Percentiles rank a stretch among this genome's conserved stretches.
These are phyloP conservation scores for Phytophthora macrochlamydospora DNA, from an alignment of 352 stramenopile species.

Conservation along the genomic window DNA sequence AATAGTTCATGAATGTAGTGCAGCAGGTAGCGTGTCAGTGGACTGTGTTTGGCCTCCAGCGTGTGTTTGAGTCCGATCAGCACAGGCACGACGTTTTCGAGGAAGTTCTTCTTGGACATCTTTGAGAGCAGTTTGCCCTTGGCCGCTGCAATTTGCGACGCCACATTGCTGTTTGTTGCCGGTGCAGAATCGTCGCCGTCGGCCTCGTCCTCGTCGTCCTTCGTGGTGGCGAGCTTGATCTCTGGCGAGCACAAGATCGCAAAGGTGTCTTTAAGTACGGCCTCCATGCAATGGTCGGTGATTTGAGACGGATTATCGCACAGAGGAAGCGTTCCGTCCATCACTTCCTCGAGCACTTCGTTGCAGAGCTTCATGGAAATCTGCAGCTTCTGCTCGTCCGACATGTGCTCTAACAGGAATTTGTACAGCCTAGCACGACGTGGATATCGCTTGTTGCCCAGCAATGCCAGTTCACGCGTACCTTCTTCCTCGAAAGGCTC, in stretches of 20 bases:
- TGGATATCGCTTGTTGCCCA: constrained; percentile 56
- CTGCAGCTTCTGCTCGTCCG: constrained; percentile 96
- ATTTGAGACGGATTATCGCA: constrained; percentile 80
- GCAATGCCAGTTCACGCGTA: constrained; percentile 63
- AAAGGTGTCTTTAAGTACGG: constrained; percentile 87
- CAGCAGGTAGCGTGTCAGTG: constrained; percentile 94
- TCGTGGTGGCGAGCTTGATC: constrained; percentile 80
- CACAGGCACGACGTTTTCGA: constrained; percentile 97
- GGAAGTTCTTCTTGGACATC: constrained; percentile 97
- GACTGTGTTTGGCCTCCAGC: constrained; percentile 93
- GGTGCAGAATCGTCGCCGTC: constrained; percentile 65
- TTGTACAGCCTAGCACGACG: constrained; percentile 92
- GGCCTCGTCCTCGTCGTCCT: constrained; percentile 60
- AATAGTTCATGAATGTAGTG: constrained; percentile 95
- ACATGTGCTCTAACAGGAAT: constrained; percentile 95
- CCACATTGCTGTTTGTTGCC: constrained; percentile 44
- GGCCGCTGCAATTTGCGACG: constrained; percentile 83
- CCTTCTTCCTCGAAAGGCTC: constrained; percentile 71
- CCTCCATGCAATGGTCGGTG: constrained; percentile 87
- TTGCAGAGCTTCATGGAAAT: constrained; percentile 95
- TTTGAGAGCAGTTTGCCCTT: constrained; percentile 95
- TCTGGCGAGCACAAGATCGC: constrained; percentile 86
- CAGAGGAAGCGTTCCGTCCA: constrained; percentile 76
- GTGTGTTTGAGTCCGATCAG: constrained; percentile 96
- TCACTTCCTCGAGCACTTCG: constrained; percentile 92